Evolutionary conservation across 2,329 filamentous ascomycete genomes (phyloP).

Genomic region (Alternaria longipes): DNA sequence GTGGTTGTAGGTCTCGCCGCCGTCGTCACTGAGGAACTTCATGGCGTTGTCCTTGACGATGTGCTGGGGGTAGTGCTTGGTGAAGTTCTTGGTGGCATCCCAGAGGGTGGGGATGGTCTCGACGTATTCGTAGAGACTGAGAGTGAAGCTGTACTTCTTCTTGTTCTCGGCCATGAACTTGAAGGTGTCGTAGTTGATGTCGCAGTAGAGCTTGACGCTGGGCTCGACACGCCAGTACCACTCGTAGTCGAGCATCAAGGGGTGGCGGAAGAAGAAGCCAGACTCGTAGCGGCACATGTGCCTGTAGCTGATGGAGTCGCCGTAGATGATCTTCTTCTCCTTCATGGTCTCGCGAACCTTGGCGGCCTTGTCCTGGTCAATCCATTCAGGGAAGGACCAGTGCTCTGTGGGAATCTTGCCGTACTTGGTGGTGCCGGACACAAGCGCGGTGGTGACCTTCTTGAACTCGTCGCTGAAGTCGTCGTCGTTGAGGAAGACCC

Average conservation of each 20-base stretch:
- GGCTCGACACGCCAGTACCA: slow-evolving; percentile 99
- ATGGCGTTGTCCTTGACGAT: slow-evolving; percentile 85
- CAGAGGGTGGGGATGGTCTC: slow-evolving; percentile 97
- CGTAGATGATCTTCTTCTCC: slow-evolving; percentile 95
- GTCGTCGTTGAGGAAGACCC: slow-evolving; percentile 98
- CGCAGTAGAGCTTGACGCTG: slow-evolving; percentile 94
- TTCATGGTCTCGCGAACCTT: slow-evolving; percentile 95
- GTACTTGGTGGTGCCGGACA: slow-evolving; percentile 93
- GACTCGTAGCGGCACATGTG: slow-evolving; percentile 99
- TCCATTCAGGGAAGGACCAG: slow-evolving; percentile 96
- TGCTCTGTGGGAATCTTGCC: slow-evolving; percentile 89
- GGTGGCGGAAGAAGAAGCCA: slow-evolving; percentile 98
- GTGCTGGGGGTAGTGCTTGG: slow-evolving; percentile 87
- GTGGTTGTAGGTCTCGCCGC: slow-evolving; percentile 91
- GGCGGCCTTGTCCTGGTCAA: slow-evolving; percentile 91
- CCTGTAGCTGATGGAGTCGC: slow-evolving; percentile 94
- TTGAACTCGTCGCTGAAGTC: slow-evolving; percentile 95
- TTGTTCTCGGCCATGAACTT: slow-evolving; percentile 93
- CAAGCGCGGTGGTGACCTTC: slow-evolving; percentile 84
- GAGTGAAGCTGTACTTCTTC: slow-evolving; percentile 98
- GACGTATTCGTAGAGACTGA: slow-evolving; percentile 95
- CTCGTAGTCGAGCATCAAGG: slow-evolving; percentile 93
- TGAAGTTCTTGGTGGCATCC: slow-evolving; percentile 95
- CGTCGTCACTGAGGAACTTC: slow-evolving; percentile 90
- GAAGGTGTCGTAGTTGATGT: slow-evolving; percentile 95